Percentiles rank a stretch among this genome's conserved stretches.
Evolutionary conservation across 352 stramenopile genomes (phyloP).

Genomic region (Pythium oligandrum): DNA sequence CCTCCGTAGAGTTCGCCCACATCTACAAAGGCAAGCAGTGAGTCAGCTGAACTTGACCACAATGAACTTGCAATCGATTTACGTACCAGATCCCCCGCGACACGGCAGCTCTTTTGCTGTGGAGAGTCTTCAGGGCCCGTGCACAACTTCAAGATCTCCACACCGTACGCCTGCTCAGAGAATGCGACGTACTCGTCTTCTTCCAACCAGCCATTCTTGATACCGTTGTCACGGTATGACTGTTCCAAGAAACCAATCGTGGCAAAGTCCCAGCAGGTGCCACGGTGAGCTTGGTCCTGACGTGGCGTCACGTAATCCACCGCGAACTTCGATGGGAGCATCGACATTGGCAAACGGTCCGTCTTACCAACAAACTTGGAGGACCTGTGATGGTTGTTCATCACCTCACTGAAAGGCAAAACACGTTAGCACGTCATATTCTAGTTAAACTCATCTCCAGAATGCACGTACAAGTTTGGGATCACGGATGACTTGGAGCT

Average conservation of each 20-base stretch:
- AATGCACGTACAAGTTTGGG: conserved; percentile 5
- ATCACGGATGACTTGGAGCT: conserved; percentile 7
- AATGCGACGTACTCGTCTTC: conserved; percentile 72
- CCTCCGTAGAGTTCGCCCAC: conserved; percentile 80
- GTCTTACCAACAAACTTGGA: conserved; percentile 19
- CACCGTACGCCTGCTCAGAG: conserved; percentile 76
- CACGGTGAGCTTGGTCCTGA: conserved; percentile 66
- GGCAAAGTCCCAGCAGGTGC: conserved; percentile 82
- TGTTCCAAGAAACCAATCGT: conserved; percentile 76
- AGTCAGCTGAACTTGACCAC: no score
- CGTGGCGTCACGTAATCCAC: conserved; percentile 75
- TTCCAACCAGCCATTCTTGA: conserved; percentile 61
- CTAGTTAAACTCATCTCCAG: no score
- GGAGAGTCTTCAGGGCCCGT: conserved; percentile 49
- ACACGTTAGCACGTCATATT: conserved; percentile 2
- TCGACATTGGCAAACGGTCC: conserved; percentile 51
- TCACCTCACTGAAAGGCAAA: conserved; percentile 10
- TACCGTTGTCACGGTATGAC: conserved; percentile 66
- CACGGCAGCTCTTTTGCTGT: conserved; percentile 65
- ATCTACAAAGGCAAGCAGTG: conserved; percentile 22
- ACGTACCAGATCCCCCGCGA: conserved; percentile 52
- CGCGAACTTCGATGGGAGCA: conserved; percentile 76
- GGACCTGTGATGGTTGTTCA: conserved; percentile 13
- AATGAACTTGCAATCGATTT: no score
- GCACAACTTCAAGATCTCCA: conserved; percentile 68